phyloP scores from a whole-genome alignment of 345 rosid genomes.

The Populus simonii region DNA sequence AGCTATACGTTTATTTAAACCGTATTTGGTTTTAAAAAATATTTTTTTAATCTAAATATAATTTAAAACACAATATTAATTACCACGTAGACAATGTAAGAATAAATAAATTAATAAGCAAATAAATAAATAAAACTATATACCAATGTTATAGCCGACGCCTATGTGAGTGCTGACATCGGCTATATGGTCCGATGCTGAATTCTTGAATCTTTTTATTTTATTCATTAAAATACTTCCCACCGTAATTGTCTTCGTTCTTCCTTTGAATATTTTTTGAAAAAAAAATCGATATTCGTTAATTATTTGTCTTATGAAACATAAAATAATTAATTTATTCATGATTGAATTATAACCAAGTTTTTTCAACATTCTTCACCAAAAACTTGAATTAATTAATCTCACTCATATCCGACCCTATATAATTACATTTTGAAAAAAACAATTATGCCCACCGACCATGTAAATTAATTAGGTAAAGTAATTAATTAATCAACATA shows the following conservation, averaged over 20 bases:
- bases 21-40: background rate
- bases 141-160: conserved; percentile 20
- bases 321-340: background rate
- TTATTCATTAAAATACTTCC: background rate
- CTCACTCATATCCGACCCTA: background rate
- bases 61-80: too few species aligned
- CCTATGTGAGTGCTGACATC: conserved; percentile 5
- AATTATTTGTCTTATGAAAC: background rate
- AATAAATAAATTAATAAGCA: background rate
- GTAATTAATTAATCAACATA: background rate
- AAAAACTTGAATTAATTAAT: background rate
- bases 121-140: background rate
- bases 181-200: conserved; percentile 9
- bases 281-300: too few species aligned
- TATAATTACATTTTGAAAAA: background rate
- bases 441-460: background rate
- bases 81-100: background rate
- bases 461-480: too few species aligned
- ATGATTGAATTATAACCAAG: background rate
- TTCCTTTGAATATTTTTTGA: background rate
- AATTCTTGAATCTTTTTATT: conserved; percentile 26
- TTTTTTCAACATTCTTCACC: background rate
- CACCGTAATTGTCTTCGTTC: background rate
- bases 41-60: too few species aligned
- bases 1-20: background rate